Evolutionary conservation across 2,329 filamentous ascomycete species (phyloP).

Genomic region (Fusarium sp.): DNA sequence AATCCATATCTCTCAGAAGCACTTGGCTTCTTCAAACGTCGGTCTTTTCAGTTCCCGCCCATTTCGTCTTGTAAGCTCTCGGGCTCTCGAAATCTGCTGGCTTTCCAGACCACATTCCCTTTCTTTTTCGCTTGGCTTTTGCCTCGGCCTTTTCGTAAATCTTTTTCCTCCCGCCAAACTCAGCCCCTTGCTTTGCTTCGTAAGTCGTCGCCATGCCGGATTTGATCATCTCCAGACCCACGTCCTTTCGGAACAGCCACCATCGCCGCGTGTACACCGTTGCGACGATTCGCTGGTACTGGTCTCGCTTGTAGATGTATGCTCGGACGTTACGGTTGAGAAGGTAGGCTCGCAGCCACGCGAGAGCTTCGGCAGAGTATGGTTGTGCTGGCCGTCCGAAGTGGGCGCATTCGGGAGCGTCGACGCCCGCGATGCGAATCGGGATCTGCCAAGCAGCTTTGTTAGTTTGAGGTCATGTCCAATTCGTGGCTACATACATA

Average conservation of each 20-base stretch:
- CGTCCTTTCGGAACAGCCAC: slow-evolving; percentile 79
- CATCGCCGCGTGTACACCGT: slow-evolving; percentile 80
- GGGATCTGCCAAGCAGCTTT: slow-evolving; percentile 73
- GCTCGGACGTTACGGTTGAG: slow-evolving; percentile 81
- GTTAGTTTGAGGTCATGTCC: slow-evolving; percentile 33
- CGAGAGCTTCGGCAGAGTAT: slow-evolving; percentile 82
- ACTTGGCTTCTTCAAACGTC: slow-evolving; percentile 29
- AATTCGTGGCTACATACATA: slow-evolving; percentile 58
- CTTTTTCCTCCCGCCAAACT: slow-evolving; percentile 82
- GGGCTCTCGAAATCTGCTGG: slow-evolving; percentile 82
- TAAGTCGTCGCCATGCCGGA: slow-evolving; percentile 90
- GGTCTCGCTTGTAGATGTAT: slow-evolving; percentile 87
- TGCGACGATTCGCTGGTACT: slow-evolving; percentile 92
- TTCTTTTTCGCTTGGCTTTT: slow-evolving; percentile 74
- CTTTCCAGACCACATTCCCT: slow-evolving; percentile 83
- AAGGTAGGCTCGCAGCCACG: slow-evolving; percentile 84
- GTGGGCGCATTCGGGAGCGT: slow-evolving; percentile 93
- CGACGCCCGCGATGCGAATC: slow-evolving; percentile 90
- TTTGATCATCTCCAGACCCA: slow-evolving; percentile 91
- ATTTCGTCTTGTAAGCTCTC: slow-evolving; percentile 82
- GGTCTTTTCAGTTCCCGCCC: slow-evolving; percentile 46
- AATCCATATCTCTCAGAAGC: slow-evolving; percentile 13
- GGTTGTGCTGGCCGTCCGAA: slow-evolving; percentile 93
- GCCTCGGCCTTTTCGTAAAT: slow-evolving; percentile 77
- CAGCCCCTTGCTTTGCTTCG: slow-evolving; percentile 89